Conservation (phyloP, 1,284 basidiomycete genomes). For the Puccinia coronata region DNA sequence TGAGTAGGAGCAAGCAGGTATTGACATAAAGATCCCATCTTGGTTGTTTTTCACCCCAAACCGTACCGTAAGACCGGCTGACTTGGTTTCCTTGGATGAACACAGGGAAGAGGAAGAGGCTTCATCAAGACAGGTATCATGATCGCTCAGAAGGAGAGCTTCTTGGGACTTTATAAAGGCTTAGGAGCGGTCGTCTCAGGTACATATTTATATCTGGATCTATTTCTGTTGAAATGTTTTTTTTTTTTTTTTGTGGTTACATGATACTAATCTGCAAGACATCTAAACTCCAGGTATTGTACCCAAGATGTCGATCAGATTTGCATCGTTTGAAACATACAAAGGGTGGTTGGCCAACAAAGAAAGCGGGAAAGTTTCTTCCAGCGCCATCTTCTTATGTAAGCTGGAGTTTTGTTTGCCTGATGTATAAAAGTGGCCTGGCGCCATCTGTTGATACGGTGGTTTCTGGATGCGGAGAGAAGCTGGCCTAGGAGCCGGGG, state of each 20-base stretch:
- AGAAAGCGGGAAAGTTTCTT: constrained; percentile 72
- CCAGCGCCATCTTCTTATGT: constrained; percentile 70
- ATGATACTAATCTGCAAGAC: neutral
- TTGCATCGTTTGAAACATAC: constrained; percentile 96
- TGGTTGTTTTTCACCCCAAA: neutral
- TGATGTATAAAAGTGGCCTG: neutral
- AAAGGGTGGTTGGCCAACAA: constrained; percentile 77
- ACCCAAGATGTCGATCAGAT: constrained; percentile 99
- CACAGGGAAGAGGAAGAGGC: constrained; percentile 82
- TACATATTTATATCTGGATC: neutral
- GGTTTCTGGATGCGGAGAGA: constrained; percentile 7
- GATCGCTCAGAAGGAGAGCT: constrained; percentile 88
- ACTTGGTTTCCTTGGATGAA: neutral
- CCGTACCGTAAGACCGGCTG: neutral
- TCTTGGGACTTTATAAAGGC: constrained; percentile 95
- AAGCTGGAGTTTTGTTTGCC: constrained; percentile 47
- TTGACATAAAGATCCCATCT: neutral
- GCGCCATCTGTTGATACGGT: neutral
- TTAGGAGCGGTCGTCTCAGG: constrained; percentile 95
- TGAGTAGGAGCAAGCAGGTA: constrained; percentile 59
- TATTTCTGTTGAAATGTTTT: neutral
- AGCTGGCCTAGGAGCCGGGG: constrained; percentile 92
- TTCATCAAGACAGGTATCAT: constrained; percentile 88
- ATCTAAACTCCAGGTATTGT: constrained; percentile 67
- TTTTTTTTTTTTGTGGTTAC: no score